Evolutionary conservation across 805 yeast species (phyloP), one percentile per base, ranked within the genome.

Genomic region (Candida argentea): DNA sequence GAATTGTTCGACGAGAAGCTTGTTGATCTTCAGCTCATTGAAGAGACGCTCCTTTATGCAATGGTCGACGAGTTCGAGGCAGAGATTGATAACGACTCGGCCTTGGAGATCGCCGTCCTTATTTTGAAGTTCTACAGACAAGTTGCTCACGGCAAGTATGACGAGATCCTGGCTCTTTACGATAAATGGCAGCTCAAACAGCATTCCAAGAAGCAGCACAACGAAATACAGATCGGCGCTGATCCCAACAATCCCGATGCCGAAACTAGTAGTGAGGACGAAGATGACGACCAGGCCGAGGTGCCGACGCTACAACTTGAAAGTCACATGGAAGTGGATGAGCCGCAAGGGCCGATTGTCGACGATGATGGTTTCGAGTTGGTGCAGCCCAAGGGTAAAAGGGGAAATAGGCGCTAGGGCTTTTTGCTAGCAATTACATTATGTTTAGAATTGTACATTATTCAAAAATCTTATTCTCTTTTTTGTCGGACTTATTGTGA

Each of bases 1-100:
- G 96, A 85, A 20, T 62, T 86, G 29, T 91, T 89, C 46, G 60
- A 61, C 5, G 76, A 69, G 26, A 68, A 62, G 28, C 65, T 70
- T 4, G 82, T 89, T 4, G 97, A 86, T 42, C 62, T 81, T 3
- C 76, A 73, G 21, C 70, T 80, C 37, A 71, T 91, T 16, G 96
- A 91, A 55, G 94, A 82, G 46, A 73, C 94, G 11, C 59, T 91
- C 34, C 60, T 81, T 28, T 80, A 81, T 46, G 91, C 94, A 15
- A 84, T 91, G 95, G 75, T 76, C 34, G 98, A 89, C 55, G 99
- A 91, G 52, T 91, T 89, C 46, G 96, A 85, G 33, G 80, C 79
- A 6, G 68, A 74, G 24, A 73, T 91, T 24, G 96, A 91, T 44
- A 94, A 89, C 48, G 94, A 84, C 41, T 75, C 94, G 6, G 89